phyloP scores from a whole-genome alignment of 192 early-diverging fungal species.

The Radiomyces spectabilis region DNA sequence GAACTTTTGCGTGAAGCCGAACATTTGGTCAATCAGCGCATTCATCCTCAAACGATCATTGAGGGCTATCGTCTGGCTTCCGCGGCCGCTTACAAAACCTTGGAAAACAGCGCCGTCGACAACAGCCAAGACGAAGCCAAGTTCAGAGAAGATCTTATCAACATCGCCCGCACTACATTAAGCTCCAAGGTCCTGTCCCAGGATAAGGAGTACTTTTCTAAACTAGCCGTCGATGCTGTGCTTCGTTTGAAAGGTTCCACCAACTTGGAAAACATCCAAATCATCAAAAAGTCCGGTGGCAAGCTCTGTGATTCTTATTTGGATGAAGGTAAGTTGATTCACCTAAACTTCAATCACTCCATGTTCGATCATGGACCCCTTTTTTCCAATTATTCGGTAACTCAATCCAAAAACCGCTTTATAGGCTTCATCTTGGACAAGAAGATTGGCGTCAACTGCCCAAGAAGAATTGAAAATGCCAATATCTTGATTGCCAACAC shows the following conservation, averaged over 20 bases:
- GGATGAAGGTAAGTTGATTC: conserved; percentile 70
- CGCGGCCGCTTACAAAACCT: conserved; percentile 71
- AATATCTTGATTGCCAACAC: conserved; percentile 98
- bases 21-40: conserved; percentile 83
- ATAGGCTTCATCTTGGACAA: conserved; percentile 95
- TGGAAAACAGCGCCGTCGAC: conserved; percentile 76
- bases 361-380: no score
- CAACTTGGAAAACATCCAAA: conserved; percentile 97
- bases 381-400: no score
- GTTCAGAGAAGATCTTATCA: conserved; percentile 88
- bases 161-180: conserved; percentile 97
- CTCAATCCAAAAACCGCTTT: no score
- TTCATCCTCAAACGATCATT: conserved; percentile 97
- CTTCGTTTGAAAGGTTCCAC: conserved; percentile 83
- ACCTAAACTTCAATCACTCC: no score
- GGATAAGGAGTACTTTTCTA: conserved; percentile 95
- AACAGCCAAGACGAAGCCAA: conserved; percentile 57
- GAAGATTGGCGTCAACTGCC: conserved; percentile 97
- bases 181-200: conserved; percentile 94
- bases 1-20: conserved; percentile 94
- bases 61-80: conserved; percentile 92
- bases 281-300: conserved; percentile 98
- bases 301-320: conserved; percentile 92
- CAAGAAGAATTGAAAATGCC: conserved; percentile 92
- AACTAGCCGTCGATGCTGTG: conserved; percentile 95